phyloP scores from a whole-genome alignment of 441 rosid species.

The Eutrema salsugineum region DNA sequence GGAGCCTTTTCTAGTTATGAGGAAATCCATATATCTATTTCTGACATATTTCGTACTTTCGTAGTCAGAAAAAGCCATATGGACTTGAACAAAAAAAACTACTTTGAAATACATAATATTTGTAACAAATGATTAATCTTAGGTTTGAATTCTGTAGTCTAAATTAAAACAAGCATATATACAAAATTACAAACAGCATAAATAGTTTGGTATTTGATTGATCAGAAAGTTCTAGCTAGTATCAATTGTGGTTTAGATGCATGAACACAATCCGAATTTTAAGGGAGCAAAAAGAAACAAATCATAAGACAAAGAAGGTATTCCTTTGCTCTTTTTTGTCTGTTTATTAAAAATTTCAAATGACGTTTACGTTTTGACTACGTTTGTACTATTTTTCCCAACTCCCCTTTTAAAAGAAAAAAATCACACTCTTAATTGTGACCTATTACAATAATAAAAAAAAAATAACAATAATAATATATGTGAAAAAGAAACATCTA shows the following conservation, averaged over 20 bases:
- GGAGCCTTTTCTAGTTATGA: too few relatives aligned
- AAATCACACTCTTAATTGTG: background rate
- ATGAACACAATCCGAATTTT: background rate
- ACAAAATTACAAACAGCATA: background rate
- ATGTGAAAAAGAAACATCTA: background rate
- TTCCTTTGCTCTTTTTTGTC: background rate
- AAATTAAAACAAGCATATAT: background rate
- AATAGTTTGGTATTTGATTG: background rate
- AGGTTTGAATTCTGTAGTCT: too few relatives aligned
- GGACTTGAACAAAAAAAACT: too few relatives aligned
- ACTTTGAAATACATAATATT: too few relatives aligned
- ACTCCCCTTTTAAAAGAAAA: background rate
- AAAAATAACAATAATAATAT: background rate
- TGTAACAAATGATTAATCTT: too few relatives aligned
- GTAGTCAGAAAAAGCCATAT: too few relatives aligned
- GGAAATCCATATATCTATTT: too few relatives aligned
- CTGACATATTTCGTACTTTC: too few relatives aligned
- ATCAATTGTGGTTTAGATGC: background rate
- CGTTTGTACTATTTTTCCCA: background rate
- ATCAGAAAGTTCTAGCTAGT: background rate
- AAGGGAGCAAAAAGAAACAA: background rate
- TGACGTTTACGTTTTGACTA: background rate
- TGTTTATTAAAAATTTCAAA: slow-evolving; percentile 12
- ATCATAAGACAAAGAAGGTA: background rate
- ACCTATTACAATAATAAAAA: background rate